Evolutionary conservation across 108 stramenopile species (phyloP).

Genomic region (Fistulifera solaris): DNA sequence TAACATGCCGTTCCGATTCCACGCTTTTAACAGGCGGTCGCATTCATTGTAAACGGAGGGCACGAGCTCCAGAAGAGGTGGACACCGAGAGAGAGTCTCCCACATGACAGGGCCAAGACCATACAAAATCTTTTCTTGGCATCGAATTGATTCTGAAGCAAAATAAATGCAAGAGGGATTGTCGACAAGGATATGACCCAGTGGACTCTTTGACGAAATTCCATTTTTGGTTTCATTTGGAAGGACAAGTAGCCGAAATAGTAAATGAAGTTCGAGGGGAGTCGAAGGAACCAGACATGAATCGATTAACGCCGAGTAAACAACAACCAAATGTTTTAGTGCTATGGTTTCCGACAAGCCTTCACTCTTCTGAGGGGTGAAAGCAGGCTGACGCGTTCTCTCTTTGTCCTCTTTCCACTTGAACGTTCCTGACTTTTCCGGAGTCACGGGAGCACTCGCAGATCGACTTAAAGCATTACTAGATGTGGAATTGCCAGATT

Average conservation of each 20-base stretch:
- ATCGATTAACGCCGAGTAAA: conserved; percentile 49
- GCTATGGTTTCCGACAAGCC: conserved; percentile 5
- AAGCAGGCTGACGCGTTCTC: background rate
- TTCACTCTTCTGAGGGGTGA: background rate
- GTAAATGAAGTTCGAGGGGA: conserved; percentile 59
- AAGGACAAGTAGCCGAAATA: conserved; percentile 39
- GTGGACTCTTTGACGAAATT: background rate
- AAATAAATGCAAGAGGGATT: conserved; percentile 5
- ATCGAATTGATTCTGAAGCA: background rate
- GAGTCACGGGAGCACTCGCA: no score
- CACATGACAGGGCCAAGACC: conserved; percentile 4
- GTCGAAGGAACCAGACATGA: conserved; percentile 59
- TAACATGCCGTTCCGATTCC: background rate
- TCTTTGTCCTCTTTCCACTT: conserved; percentile 4
- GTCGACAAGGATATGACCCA: background rate
- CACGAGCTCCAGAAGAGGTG: conserved; percentile 13
- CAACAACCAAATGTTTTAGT: conserved; percentile 30
- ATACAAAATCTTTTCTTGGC: background rate
- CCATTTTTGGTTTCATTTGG: background rate
- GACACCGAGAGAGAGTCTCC: conserved; percentile 8
- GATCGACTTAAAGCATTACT: background rate
- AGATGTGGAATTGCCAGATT: background rate
- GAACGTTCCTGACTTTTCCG: conserved; percentile 4
- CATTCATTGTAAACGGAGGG: conserved; percentile 14
- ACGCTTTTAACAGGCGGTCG: background rate